These are phyloP conservation scores for Asclepias syriaca DNA, from an alignment of 257 asterid species.

Conservation along the genomic window DNA sequence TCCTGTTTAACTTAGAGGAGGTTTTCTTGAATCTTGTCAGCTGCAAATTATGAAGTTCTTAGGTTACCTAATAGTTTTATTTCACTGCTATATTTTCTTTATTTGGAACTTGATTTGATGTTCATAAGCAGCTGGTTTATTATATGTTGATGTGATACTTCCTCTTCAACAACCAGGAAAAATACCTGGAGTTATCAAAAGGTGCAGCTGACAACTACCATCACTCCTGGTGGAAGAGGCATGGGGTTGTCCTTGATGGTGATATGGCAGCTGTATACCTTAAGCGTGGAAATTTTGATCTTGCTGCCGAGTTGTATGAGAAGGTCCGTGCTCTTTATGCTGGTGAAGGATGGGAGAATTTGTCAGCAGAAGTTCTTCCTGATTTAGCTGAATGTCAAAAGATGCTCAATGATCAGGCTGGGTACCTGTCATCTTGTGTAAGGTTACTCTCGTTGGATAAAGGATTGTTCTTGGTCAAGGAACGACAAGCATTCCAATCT, in stretches of 20 bases:
- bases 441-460: conserved; percentile 83
- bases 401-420: conserved; percentile 89
- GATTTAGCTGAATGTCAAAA: conserved; percentile 94
- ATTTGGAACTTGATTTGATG: background rate
- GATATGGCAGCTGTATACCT: conserved; percentile 92
- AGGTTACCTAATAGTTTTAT: background rate
- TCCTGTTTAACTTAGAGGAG: background rate
- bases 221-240: conserved; percentile 99
- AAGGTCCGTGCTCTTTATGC: conserved; percentile 99
- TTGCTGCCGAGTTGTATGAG: conserved; percentile 90
- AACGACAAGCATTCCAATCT: conserved; percentile 90
- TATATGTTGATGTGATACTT: background rate
- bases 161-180: conserved; percentile 45
- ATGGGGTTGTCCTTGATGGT: conserved; percentile 98
- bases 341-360: conserved; percentile 98
- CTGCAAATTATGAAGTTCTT: background rate
- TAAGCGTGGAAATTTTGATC: conserved; percentile 72
- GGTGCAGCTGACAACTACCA: conserved; percentile 98
- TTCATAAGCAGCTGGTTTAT: background rate
- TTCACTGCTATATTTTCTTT: background rate
- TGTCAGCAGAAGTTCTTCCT: conserved; percentile 95
- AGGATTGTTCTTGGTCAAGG: conserved; percentile 74
- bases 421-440: conserved; percentile 96
- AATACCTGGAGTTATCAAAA: conserved; percentile 83
- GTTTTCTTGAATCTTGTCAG: background rate